Base-by-base conservation (phyloP, 805 yeast genomes). In the Ogataea ganodermae region DNA sequence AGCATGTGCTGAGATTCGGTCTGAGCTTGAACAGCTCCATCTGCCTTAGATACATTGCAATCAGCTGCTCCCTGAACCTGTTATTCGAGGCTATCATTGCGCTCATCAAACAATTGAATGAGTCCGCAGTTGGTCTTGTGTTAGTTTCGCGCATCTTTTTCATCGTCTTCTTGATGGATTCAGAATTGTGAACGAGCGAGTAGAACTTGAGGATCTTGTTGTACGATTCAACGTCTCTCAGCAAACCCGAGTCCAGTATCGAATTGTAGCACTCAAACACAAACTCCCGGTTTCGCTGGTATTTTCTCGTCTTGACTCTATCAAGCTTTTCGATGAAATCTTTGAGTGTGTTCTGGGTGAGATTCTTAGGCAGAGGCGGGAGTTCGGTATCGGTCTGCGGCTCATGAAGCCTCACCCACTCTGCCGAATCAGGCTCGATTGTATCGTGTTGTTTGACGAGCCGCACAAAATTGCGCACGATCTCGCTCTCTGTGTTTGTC, bases 1-100 rank as follows among this genome's bases (percentile, higher is more conserved):
- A 60, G 52, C 62, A 59, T 8, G 64, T 56, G 8, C 57, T 56
- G 13, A 51, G 26, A 30, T 57, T 48, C 1, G 62, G 64, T 3
- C n/a, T 28, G n/a, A 54, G 22, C 3, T 37, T 18, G 22, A 42
- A 46, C 14, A 27, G 26, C 10, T 44, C 37, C 55, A 59, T 59
- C 32, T 52, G 56, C 10, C 48, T 42, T 23, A 58, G 43, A 36
- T 53, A 56, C 42, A 43, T 31, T 17, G 40, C 32, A n/a, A 49
- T 44, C 30, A 56, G 9, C 28, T 46, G 45, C 33, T 44, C 39
- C 24, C 47, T 55, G 31, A 41, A 32, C 9, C 16, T 30, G 32
- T 48, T 35, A 1, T 9, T 33, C 8, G 56, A 30, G 9, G 48
- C 31, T 16, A 45, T 49, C 45, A 59, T 35, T 1, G 57, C 50